Base-by-base conservation (phyloP, 2,329 filamentous ascomycete species). In the Bipolaris victoriae region DNA sequence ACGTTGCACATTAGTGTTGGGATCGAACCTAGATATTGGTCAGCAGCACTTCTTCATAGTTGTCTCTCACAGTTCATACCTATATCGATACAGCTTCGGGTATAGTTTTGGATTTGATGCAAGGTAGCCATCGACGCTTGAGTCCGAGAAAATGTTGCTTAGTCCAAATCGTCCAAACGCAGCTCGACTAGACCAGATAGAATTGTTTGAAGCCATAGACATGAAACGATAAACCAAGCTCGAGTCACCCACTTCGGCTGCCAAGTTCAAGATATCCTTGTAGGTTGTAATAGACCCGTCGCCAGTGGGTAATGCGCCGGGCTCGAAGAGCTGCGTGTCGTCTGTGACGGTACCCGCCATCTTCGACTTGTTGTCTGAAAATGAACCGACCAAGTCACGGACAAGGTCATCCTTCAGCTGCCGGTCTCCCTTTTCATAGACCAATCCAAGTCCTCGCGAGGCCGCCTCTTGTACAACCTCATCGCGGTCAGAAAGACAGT, bases 191-290 rank as follows among this genome's bases (percentile, higher is more conserved):
- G 92, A 94, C 95, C 95, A 99, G 15, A 96, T 96, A 0, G 93
- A 92, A 46, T 96, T 96, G 70, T 97, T 97, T 1, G 92, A 92
- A 2, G 95, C 95, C 65, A 99, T 83, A 0, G 93, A 94, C 95
- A 99, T 99, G 79, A 99, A 98, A 60, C 93, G 92, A 80, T 99
- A 99, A 1, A 98, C 91, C n/a, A 99, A 82, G 66, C 90, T 93
- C 57, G 95, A 94, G 69, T 99, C 94, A 10, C 95, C 95, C 33
- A 97, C 93, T 78, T 99, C 95, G 41, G 94, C 91, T n/a, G 95
- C 95, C 46, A 99, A 82, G 65, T 84, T 95, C 76, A 99, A 90
- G 64, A 99, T 98, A 71, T 99, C 95, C 73, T 96, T 97, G 80
- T 99, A 99, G 0, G 94, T 98, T 0, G 92, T 97, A 53, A 98